Conservation (phyloP, 306 rosid species). For the Casuarina cunninghamiana region DNA sequence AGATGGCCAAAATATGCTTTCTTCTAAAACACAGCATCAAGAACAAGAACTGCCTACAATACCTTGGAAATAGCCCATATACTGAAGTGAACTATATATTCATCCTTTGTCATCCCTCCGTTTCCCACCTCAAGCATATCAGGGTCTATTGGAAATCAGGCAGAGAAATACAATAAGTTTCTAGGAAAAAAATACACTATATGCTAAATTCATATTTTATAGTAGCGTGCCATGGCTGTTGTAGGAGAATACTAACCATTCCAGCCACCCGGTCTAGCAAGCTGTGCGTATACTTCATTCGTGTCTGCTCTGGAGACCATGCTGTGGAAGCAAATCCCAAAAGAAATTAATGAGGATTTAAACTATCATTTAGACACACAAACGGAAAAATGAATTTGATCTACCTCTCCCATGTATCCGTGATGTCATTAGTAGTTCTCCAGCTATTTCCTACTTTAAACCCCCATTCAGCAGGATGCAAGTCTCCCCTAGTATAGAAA, state of each 20-base stretch:
- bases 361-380: background rate
- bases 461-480: conserved; percentile 97
- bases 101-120: conserved; percentile 90
- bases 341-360: background rate
- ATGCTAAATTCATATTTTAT: background rate
- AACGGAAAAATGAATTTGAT: background rate
- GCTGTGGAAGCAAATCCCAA: conserved; percentile 42
- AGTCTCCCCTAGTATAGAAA: conserved; percentile 66
- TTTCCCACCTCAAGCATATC: conserved; percentile 99
- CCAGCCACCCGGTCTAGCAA: conserved; percentile 96
- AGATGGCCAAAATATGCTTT: background rate
- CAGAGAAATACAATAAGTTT: background rate
- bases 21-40: conserved; percentile 10
- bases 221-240: background rate
- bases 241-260: conserved; percentile 55
- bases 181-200: conserved; percentile 10
- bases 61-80: conserved; percentile 98
- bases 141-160: conserved; percentile 61
- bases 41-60: conserved; percentile 6
- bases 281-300: conserved; percentile 78
- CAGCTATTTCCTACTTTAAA: conserved; percentile 86
- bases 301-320: conserved; percentile 80
- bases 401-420: conserved; percentile 84
- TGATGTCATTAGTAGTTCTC: conserved; percentile 89
- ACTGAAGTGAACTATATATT: conserved; percentile 90